Evolutionary conservation across 495 filamentous ascomycete species (phyloP).

Genomic region (Podospora fimiseda): DNA sequence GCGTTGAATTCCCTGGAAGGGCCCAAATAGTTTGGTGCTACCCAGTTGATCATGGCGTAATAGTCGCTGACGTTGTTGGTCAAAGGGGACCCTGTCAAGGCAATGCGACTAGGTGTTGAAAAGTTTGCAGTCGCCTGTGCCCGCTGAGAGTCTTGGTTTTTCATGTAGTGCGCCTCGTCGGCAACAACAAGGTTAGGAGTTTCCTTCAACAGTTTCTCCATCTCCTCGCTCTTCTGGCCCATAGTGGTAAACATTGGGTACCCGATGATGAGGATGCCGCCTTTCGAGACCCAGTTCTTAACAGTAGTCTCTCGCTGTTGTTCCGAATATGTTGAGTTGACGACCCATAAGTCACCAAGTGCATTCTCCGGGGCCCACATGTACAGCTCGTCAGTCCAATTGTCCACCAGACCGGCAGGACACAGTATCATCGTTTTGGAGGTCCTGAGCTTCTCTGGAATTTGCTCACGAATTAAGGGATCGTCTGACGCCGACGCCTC

Average conservation of each 20-base stretch:
- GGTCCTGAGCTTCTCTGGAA: slow-evolving; percentile 55
- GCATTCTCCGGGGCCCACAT: slow-evolving; percentile 56
- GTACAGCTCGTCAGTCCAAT: slow-evolving; percentile 74
- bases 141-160: slow-evolving; percentile 52
- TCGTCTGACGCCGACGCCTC: slow-evolving; percentile 56
- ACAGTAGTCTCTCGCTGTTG: slow-evolving; percentile 40
- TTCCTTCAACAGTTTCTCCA: slow-evolving; percentile 42
- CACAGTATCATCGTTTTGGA: slow-evolving; percentile 69
- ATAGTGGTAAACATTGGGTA: slow-evolving; percentile 56
- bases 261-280: slow-evolving; percentile 70
- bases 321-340: slow-evolving; percentile 30
- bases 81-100: slow-evolving; percentile 80
- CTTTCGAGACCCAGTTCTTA: slow-evolving; percentile 52
- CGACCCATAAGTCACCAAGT: slow-evolving; percentile 48
- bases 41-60: slow-evolving; percentile 82
- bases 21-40: slow-evolving; percentile 72
- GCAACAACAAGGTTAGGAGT: slow-evolving; percentile 71
- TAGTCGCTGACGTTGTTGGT: slow-evolving; percentile 80
- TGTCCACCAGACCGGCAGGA: slow-evolving; percentile 66
- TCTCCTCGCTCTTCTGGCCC: slow-evolving; percentile 26
- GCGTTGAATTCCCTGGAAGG: slow-evolving; percentile 55
- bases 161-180: slow-evolving; percentile 81
- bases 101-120: slow-evolving; percentile 66
- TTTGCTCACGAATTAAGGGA: slow-evolving; percentile 50
- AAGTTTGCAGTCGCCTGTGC: slow-evolving; percentile 50